Evolutionary conservation across 768 basidiomycete species (phyloP).

Genomic region (Auriscalpium vulgare): DNA sequence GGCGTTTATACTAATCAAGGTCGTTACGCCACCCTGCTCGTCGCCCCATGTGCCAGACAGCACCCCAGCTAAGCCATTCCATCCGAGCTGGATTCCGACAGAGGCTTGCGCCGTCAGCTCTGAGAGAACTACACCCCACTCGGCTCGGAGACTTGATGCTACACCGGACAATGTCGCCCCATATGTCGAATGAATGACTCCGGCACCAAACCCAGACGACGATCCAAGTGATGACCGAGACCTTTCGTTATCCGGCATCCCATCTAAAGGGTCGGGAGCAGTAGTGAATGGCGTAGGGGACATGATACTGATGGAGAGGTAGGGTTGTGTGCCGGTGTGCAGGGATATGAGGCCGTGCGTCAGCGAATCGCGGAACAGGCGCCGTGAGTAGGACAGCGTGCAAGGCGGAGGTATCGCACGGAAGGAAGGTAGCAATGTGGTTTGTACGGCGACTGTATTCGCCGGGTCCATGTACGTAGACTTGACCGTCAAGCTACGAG

Average conservation of each 20-base stretch:
- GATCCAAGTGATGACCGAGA: constrained; percentile 32
- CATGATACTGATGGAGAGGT: constrained; percentile 10
- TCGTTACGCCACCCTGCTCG: constrained; percentile 34
- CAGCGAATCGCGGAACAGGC: constrained; percentile 12
- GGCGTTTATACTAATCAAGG: constrained; percentile 35
- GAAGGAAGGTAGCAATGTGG: constrained; percentile 8
- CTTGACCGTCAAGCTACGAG: constrained; percentile 6
- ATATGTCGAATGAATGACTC: constrained; percentile 38
- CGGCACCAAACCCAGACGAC: constrained; percentile 39
- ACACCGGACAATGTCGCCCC: constrained; percentile 42
- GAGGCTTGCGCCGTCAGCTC: constrained; percentile 51
- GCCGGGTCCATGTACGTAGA: constrained; percentile 7
- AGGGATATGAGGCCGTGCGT: constrained; percentile 12
- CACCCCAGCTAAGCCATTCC: constrained; percentile 35
- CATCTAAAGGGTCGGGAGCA: constrained; percentile 2
- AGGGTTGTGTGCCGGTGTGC: constrained; percentile 7
- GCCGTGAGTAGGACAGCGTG: constrained; percentile 14
- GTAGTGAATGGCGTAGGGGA: constrained; percentile 5
- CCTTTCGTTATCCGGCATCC: not conserved
- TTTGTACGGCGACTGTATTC: constrained; percentile 6
- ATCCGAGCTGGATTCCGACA: constrained; percentile 39
- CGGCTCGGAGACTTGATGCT: constrained; percentile 40
- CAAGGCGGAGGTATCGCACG: constrained; percentile 9
- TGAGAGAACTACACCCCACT: constrained; percentile 42
- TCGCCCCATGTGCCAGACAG: constrained; percentile 44